phyloP scores from a whole-genome alignment of 495 filamentous ascomycete genomes.

The Opeltia flavorubescens region DNA sequence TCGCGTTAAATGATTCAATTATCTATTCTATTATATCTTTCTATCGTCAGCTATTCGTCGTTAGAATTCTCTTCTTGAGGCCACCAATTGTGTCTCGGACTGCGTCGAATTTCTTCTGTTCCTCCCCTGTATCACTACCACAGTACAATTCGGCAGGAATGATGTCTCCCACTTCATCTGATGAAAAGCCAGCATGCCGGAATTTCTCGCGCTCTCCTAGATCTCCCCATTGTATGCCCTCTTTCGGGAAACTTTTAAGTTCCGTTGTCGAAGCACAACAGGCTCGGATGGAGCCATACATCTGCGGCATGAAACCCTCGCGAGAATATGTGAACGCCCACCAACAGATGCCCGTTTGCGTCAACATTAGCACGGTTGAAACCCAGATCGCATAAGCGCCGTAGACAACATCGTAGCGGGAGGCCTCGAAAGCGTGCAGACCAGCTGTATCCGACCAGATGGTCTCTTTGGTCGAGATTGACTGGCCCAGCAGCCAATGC shows the following conservation, averaged over 20 bases:
- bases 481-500: slow-evolving; percentile 4
- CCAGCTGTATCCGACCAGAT: background rate
- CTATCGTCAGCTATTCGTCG: no score
- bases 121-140: background rate
- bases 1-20: no score
- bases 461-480: slow-evolving; percentile 2
- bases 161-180: background rate
- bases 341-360: slow-evolving; percentile 1
- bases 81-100: no score
- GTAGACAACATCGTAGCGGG: slow-evolving; percentile 2
- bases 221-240: slow-evolving; percentile 1
- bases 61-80: background rate
- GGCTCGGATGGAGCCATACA: slow-evolving; percentile 6
- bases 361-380: slow-evolving; percentile 1
- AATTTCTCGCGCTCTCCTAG: background rate
- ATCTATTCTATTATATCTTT: no score
- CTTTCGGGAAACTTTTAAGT: background rate
- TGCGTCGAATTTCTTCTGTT: background rate
- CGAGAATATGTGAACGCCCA: slow-evolving; percentile 2
- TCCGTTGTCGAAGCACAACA: slow-evolving; percentile 4
- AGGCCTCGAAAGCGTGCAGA: background rate
- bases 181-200: background rate
- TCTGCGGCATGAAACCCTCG: slow-evolving; percentile 6
- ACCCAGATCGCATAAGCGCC: slow-evolving; percentile 4
- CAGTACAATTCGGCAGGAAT: background rate